A percentile compares a stretch with the other conserved stretches of the same genome.
These are phyloP conservation scores for Phialophora tarda DNA, from an alignment of 2,329 filamentous ascomycete genomes.

Conservation along the genomic window DNA sequence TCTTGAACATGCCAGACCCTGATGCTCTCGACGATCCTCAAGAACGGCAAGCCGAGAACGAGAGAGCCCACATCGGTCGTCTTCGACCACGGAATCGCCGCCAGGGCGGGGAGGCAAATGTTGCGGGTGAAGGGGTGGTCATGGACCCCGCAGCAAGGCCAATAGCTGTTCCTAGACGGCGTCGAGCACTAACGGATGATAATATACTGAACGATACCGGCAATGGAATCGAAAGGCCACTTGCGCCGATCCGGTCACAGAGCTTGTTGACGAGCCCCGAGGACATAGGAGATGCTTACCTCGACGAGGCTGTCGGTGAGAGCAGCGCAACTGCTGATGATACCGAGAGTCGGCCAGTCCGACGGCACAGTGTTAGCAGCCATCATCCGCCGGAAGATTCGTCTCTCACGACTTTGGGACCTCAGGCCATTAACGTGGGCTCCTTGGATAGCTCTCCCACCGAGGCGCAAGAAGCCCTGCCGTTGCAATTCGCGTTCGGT, in stretches of 20 bases:
- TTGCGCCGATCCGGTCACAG: conserved; percentile 27
- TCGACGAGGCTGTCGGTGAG: conserved; percentile 14
- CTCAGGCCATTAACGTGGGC: background rate
- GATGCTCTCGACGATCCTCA: conserved; percentile 54
- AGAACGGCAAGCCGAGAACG: conserved; percentile 27
- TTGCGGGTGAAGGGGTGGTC: background rate
- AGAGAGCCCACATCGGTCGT: background rate
- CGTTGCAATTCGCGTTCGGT: background rate
- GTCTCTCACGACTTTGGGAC: conserved; percentile 8
- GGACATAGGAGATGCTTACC: background rate
- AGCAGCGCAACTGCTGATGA: conserved; percentile 16
- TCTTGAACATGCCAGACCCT: conserved; percentile 76
- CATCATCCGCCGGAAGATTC: background rate
- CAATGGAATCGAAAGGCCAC: conserved; percentile 23
- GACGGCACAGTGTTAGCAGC: conserved; percentile 16
- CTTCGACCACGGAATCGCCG: conserved; percentile 15
- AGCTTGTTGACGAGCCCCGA: conserved; percentile 23
- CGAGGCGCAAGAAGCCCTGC: background rate
- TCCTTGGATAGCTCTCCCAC: conserved; percentile 8
- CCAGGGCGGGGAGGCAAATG: conserved; percentile 7
- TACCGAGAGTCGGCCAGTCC: conserved; percentile 14
- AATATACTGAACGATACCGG: conserved; percentile 41
- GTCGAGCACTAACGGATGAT: conserved; percentile 44
- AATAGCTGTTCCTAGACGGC: conserved; percentile 26
- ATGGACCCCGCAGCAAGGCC: conserved; percentile 16